Conservation (phyloP, 208 protist genomes). For the Leishmania lainsoni region DNA sequence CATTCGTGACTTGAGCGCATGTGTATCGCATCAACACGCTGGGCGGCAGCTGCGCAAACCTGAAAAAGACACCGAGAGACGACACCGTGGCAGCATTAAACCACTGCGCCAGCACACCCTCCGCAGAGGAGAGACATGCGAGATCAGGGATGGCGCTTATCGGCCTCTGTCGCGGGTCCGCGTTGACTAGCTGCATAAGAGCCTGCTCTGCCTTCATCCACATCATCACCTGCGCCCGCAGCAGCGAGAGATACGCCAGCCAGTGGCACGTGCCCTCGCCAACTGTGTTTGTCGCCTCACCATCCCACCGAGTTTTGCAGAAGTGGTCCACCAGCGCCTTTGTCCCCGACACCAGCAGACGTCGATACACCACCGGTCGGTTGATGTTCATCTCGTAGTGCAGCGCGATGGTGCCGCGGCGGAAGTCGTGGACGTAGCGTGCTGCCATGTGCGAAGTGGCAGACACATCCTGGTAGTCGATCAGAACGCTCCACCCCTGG, state of each 20-base stretch:
- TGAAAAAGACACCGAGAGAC: constrained; percentile 66
- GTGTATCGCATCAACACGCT: constrained; percentile 16
- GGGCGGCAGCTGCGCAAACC: constrained; percentile 35
- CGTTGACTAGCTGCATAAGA: constrained; percentile 42
- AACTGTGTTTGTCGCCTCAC: constrained; percentile 11
- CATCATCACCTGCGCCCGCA: constrained; percentile 63
- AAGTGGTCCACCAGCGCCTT: constrained; percentile 76
- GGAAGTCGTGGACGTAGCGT: constrained; percentile 60
- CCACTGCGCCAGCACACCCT: constrained; percentile 67
- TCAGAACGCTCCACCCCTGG: constrained; percentile 84
- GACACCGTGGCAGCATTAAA: constrained; percentile 54
- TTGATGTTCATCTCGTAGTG: constrained; percentile 83
- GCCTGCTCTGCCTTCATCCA: constrained; percentile 75
- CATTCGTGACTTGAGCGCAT: constrained; percentile 13
- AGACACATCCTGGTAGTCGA: constrained; percentile 56
- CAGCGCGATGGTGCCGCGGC: constrained; percentile 68
- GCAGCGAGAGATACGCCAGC: constrained; percentile 53
- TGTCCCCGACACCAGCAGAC: constrained; percentile 70
- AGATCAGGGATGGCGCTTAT: constrained; percentile 35
- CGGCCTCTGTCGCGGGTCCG: constrained; percentile 10
- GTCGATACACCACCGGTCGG: constrained; percentile 65
- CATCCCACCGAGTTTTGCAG: constrained; percentile 33
- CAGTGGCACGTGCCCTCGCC: constrained; percentile 43
- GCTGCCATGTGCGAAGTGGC: constrained; percentile 63
- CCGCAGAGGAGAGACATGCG: constrained; percentile 38